phyloP scores from a whole-genome alignment of 108 stramenopile genomes.

The Stephanodiscus triporus region DNA sequence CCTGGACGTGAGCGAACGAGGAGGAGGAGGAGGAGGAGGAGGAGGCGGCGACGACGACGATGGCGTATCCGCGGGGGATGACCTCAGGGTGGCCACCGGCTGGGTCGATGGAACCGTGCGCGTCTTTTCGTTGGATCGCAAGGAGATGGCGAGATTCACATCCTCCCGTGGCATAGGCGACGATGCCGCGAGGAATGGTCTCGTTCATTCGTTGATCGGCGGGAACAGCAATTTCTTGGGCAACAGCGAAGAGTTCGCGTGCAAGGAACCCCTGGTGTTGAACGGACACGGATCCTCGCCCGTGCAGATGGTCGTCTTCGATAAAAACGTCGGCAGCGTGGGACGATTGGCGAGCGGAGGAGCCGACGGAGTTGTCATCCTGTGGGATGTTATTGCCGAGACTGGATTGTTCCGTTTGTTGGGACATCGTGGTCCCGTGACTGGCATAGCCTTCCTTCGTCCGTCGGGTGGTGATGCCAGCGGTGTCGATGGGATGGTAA shows the following conservation, averaged over 20 bases:
- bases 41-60: too few relatives aligned
- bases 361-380: constrained; percentile 87
- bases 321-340: constrained; percentile 35
- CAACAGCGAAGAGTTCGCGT: constrained; percentile 56
- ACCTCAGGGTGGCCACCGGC: constrained; percentile 74
- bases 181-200: constrained; percentile 46
- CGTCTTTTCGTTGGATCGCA: constrained; percentile 50
- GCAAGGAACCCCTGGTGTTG: constrained; percentile 73
- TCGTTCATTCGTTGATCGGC: constrained; percentile 59
- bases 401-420: constrained; percentile 90
- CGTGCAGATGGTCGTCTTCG: constrained; percentile 67
- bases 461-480: constrained; percentile 10
- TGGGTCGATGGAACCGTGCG: constrained; percentile 88
- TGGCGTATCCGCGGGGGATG: constrained; percentile 1
- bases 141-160: constrained; percentile 25
- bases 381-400: constrained; percentile 97
- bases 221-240: constrained; percentile 26
- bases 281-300: constrained; percentile 84
- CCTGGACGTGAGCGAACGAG: constrained; percentile 49
- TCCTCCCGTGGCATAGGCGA: constrained; percentile 19
- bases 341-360: constrained; percentile 79
- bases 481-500: constrained; percentile 70
- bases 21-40: too few relatives aligned
- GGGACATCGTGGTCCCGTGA: constrained; percentile 93
- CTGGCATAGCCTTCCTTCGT: constrained; percentile 80